Conservation (phyloP, 306 rosid genomes). For the Rosa persica region DNA sequence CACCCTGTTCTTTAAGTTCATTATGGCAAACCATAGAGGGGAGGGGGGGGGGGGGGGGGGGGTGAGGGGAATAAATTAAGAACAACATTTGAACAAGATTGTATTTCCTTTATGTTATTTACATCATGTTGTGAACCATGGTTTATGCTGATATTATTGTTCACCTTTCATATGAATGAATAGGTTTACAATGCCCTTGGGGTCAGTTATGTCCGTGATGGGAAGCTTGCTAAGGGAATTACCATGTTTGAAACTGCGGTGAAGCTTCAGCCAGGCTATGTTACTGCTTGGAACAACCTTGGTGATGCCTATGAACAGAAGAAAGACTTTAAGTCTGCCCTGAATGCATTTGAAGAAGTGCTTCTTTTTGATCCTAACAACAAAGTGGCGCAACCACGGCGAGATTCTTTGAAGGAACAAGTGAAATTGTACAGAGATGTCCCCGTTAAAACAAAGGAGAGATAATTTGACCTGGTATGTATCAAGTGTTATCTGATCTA, state of each 20-base stretch:
- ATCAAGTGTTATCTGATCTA: neutral
- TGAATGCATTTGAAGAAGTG: constrained; percentile 92
- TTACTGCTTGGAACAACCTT: constrained; percentile 98
- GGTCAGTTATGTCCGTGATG: constrained; percentile 78
- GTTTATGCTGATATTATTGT: neutral
- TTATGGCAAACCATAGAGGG: neutral
- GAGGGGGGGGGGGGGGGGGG: no score
- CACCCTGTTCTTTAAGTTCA: neutral
- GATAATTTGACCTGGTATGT: constrained; percentile 29
- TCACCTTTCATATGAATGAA: constrained; percentile 1
- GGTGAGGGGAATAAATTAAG: neutral
- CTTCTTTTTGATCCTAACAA: constrained; percentile 94
- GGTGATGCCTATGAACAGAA: constrained; percentile 89
- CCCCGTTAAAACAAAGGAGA: constrained; percentile 62
- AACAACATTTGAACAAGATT: neutral
- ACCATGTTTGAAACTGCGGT: constrained; percentile 83
- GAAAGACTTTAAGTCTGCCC: constrained; percentile 71
- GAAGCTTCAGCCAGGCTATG: constrained; percentile 92
- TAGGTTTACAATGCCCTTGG: constrained; percentile 97
- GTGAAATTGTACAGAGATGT: constrained; percentile 69
- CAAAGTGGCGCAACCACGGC: constrained; percentile 79
- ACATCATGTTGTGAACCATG: neutral
- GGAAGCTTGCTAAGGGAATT: constrained; percentile 85
- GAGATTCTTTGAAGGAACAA: constrained; percentile 63
- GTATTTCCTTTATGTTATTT: neutral